Conservation (phyloP, 108 stramenopile genomes). For the Skeletonema potamos region DNA sequence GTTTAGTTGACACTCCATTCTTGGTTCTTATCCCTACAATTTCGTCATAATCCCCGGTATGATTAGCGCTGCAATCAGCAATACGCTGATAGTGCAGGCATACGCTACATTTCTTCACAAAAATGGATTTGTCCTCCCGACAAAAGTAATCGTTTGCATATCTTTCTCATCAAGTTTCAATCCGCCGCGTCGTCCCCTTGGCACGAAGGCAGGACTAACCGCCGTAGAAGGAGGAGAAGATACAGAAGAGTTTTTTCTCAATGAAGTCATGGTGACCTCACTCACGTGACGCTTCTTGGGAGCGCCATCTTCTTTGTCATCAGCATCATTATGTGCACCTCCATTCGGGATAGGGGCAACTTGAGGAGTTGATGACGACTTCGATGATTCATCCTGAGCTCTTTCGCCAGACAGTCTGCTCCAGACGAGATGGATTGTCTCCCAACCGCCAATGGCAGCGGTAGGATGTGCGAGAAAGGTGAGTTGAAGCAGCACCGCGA, state of each 20-base stretch:
- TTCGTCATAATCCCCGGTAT: no score
- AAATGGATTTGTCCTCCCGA: conserved; percentile 12
- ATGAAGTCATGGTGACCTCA: conserved; percentile 18
- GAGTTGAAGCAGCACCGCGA: not conserved
- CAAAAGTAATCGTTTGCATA: conserved; percentile 12
- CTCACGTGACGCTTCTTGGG: conserved; percentile 17
- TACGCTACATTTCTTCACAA: not conserved
- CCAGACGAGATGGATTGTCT: conserved; percentile 2
- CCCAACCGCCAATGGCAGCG: conserved; percentile 19
- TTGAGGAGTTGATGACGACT: not conserved
- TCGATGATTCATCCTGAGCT: not conserved
- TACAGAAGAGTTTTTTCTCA: not conserved
- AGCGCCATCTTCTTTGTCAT: not conserved
- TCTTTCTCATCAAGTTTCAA: conserved; percentile 17
- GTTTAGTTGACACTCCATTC: not conserved
- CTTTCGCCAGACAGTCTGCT: not conserved
- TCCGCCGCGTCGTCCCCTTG: not conserved
- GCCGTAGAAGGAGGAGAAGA: not conserved
- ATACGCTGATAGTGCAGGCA: no score
- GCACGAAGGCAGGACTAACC: not conserved
- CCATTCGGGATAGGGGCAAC: conserved; percentile 1
- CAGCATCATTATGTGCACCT: not conserved
- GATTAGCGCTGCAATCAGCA: not conserved
- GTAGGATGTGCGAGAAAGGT: not conserved
- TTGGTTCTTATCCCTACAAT: not conserved